These are phyloP conservation scores for Gaeumannomyces tritici DNA, from an alignment of 2,329 filamentous ascomycete genomes.

Conservation along the genomic window DNA sequence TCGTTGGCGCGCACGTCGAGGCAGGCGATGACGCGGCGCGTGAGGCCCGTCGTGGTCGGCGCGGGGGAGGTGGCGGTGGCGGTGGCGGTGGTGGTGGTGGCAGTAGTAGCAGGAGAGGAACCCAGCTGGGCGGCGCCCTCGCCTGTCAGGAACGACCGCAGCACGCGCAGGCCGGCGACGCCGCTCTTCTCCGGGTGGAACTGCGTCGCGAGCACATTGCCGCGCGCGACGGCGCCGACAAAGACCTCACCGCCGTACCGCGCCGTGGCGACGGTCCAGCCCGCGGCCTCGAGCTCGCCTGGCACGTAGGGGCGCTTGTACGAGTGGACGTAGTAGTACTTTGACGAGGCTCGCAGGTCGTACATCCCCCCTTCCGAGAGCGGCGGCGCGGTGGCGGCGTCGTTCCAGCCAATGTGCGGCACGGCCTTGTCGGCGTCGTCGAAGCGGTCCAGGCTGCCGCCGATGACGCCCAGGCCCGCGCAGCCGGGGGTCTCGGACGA, in stretches of 20 bases:
- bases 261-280: conserved; percentile 88
- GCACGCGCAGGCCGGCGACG: conserved; percentile 70
- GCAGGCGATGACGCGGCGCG: conserved; percentile 89
- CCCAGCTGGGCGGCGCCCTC: conserved; percentile 33
- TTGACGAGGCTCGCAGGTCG: conserved; percentile 68
- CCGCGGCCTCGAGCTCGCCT: conserved; percentile 66
- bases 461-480: conserved; percentile 67
- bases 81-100: too few species aligned
- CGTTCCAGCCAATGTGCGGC: conserved; percentile 99
- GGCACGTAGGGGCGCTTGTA: conserved; percentile 72
- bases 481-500: conserved; percentile 70
- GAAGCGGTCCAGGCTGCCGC: conserved; percentile 65
- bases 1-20: conserved; percentile 94
- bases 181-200: conserved; percentile 98
- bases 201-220: conserved; percentile 83
- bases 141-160: conserved; percentile 81
- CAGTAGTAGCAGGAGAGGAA: too few species aligned
- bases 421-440: conserved; percentile 72
- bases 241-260: conserved; percentile 85
- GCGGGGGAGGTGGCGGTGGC: too few species aligned
- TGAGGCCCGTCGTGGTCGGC: conserved; percentile 53
- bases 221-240: conserved; percentile 77
- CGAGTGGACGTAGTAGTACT: conserved; percentile 98
- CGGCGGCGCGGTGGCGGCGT: conserved; percentile 59
- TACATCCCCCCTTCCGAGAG: conserved; percentile 45